Percentiles rank a stretch among this genome's conserved stretches.
phyloP scores from a whole-genome alignment of 2,329 filamentous ascomycete species.

The Verticillium tricorpus region DNA sequence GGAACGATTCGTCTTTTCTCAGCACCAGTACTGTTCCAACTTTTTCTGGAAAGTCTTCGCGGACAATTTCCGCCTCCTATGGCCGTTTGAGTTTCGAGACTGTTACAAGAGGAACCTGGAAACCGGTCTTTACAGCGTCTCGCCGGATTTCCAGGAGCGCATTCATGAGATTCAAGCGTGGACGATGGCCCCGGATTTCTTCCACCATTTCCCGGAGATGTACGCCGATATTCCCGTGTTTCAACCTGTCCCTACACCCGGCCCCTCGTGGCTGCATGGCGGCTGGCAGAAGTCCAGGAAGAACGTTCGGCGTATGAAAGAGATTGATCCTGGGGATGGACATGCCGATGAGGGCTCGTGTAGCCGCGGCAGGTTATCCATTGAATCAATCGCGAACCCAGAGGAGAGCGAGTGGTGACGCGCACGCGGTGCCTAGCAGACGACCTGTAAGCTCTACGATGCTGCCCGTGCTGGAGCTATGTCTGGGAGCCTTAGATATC shows the following conservation, averaged over 20 bases:
- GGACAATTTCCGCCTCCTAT: slow-evolving; percentile 16
- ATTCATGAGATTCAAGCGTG: slow-evolving; percentile 20
- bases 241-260: background rate
- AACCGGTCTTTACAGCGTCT: slow-evolving; percentile 15
- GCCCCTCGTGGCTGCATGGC: background rate
- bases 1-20: slow-evolving; percentile 21
- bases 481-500: too few species aligned
- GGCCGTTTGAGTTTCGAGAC: slow-evolving; percentile 19
- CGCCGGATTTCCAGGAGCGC: slow-evolving; percentile 16
- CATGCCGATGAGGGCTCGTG: background rate
- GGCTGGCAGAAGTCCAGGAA: background rate
- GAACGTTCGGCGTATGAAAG: background rate
- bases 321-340: background rate
- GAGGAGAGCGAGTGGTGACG: too few species aligned
- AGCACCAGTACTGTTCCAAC: slow-evolving; percentile 24
- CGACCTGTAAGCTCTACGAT: too few species aligned
- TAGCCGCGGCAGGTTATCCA: background rate
- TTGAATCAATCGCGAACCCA: too few species aligned
- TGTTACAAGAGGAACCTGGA: slow-evolving; percentile 19
- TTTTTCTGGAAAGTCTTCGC: slow-evolving; percentile 21
- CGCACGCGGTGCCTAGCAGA: too few species aligned
- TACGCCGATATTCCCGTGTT: background rate
- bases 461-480: too few species aligned
- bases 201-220: slow-evolving; percentile 19
- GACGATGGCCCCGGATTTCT: slow-evolving; percentile 22